Conservation (phyloP, 768 basidiomycete genomes). For the Hortiboletus campestris region DNA sequence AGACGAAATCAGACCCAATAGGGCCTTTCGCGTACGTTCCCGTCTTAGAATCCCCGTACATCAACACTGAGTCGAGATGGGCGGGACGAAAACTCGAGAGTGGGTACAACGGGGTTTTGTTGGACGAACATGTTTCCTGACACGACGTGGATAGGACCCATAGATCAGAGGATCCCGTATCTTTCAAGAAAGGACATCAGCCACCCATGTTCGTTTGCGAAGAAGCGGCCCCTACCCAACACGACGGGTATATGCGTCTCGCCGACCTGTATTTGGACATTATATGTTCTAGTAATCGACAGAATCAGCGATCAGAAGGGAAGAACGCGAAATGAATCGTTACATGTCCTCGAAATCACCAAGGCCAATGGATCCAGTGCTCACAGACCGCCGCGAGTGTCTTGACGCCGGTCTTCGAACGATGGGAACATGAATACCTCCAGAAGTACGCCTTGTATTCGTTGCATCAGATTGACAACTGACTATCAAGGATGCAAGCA, state of each 20-base stretch:
- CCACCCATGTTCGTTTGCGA: background rate
- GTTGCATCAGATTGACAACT: background rate
- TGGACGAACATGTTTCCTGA: constrained; percentile 37
- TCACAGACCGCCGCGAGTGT: constrained; percentile 10
- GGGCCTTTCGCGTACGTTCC: constrained; percentile 66
- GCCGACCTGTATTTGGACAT: constrained; percentile 57
- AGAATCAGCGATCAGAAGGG: constrained; percentile 2
- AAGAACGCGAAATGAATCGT: constrained; percentile 20
- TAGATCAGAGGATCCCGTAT: constrained; percentile 76
- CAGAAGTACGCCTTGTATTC: constrained; percentile 5
- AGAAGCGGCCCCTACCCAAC: constrained; percentile 45
- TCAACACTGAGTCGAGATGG: constrained; percentile 46
- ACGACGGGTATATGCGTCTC: constrained; percentile 51
- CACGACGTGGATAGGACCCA: constrained; percentile 70
- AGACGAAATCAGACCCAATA: constrained; percentile 58
- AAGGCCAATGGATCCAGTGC: constrained; percentile 46
- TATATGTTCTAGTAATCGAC: constrained; percentile 52
- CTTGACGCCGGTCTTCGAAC: background rate
- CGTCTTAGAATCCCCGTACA: constrained; percentile 71
- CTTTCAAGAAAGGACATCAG: constrained; percentile 33
- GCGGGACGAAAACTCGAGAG: constrained; percentile 46
- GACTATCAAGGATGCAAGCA: constrained; percentile 5
- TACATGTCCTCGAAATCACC: constrained; percentile 66
- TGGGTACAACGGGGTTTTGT: constrained; percentile 47
- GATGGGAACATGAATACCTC: constrained; percentile 28